Evolutionary conservation across 257 asterid species (phyloP).

Genomic region (Capsicum pubescens): DNA sequence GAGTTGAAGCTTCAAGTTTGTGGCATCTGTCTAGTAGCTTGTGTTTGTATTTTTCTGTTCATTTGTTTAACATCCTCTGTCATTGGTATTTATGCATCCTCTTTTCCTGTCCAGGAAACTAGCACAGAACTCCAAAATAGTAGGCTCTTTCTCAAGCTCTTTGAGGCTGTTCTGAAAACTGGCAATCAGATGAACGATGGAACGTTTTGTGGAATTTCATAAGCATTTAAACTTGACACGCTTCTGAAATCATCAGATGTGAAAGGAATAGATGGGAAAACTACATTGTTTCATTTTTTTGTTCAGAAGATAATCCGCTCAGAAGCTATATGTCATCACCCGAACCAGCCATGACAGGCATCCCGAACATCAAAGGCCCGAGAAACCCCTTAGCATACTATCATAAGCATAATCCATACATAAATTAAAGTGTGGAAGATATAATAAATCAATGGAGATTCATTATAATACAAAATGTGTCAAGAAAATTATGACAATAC

Average conservation of each 20-base stretch:
- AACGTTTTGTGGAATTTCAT: constrained; percentile 93
- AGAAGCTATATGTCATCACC: constrained; percentile 82
- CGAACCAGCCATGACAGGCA: too few relatives aligned
- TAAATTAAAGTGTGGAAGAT: too few relatives aligned
- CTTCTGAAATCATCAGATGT: constrained; percentile 83
- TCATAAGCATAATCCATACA: too few relatives aligned
- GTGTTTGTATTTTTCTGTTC: not conserved
- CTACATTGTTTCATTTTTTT: constrained; percentile 83
- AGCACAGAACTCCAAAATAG: constrained; percentile 78
- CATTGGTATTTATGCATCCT: constrained; percentile 4
- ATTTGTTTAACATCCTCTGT: not conserved
- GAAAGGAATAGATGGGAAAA: constrained; percentile 92
- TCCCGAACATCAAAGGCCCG: too few relatives aligned
- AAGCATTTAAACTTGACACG: constrained; percentile 93
- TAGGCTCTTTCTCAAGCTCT: constrained; percentile 84
- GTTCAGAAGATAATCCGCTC: constrained; percentile 88
- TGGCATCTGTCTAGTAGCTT: not conserved
- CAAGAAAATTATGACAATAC: too few relatives aligned
- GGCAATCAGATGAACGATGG: constrained; percentile 97
- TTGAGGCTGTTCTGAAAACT: constrained; percentile 96
- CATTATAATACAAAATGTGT: too few relatives aligned
- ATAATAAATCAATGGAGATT: too few relatives aligned
- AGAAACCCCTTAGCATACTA: too few relatives aligned
- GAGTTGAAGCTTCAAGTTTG: not conserved
- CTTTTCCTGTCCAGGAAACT: constrained; percentile 70